These are phyloP conservation scores for Leccinum solheimii DNA, from an alignment of 1,284 basidiomycete genomes.

Conservation along the genomic window DNA sequence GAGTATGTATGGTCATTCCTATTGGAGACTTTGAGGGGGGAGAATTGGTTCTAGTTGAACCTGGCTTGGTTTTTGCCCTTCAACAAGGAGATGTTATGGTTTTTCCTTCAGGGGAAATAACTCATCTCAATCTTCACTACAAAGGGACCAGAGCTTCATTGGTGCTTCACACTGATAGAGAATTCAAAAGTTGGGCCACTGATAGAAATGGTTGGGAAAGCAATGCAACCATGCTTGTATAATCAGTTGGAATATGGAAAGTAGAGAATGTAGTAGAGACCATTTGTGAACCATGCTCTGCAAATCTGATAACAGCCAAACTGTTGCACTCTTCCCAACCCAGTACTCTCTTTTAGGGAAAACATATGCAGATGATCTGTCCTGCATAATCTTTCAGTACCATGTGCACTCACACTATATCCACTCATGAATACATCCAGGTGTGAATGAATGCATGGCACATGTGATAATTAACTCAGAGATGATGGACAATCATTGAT, in stretches of 20 bases:
- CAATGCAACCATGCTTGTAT: background rate
- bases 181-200: background rate
- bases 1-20: no score
- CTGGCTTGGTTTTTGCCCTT: no score
- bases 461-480: background rate
- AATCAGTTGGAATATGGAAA: background rate
- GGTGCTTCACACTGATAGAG: background rate
- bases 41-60: no score
- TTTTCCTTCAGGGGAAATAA: no score
- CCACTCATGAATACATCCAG: background rate
- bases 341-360: conserved; percentile 19
- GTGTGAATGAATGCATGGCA: background rate
- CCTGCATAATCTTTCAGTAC: background rate
- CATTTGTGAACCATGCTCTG: background rate
- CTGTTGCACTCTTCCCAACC: background rate
- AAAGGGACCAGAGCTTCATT: background rate
- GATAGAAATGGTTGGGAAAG: background rate
- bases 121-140: no score
- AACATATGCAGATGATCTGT: conserved; percentile 21
- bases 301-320: background rate
- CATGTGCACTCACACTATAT: background rate
- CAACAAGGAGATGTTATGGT: no score
- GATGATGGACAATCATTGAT: background rate
- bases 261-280: background rate
- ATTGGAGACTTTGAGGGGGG: no score